Conservation (phyloP, 192 early-diverging fungal genomes). For the Backusella tarrabulga region DNA sequence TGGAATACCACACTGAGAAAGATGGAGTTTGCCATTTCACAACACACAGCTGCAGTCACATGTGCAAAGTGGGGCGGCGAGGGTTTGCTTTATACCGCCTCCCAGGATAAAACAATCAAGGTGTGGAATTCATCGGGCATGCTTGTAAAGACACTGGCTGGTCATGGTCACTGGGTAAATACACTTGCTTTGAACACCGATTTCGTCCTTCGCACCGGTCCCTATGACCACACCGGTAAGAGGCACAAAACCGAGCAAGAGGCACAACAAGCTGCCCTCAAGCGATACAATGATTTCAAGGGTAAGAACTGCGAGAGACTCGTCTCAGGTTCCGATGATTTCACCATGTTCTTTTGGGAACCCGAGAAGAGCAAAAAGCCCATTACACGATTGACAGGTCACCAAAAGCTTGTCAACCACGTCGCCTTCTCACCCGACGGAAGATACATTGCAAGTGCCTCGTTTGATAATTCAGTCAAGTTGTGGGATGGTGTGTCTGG, state of each 20-base stretch:
- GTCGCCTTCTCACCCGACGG: conserved; percentile 94
- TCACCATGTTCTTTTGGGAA: conserved; percentile 97
- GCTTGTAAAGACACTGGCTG: conserved; percentile 78
- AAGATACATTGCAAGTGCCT: conserved; percentile 82
- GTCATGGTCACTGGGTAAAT: conserved; percentile 98
- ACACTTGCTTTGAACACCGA: conserved; percentile 91
- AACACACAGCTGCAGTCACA: conserved; percentile 92
- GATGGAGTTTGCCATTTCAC: conserved; percentile 73
- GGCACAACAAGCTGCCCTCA: conserved; percentile 68
- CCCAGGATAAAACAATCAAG: conserved; percentile 94
- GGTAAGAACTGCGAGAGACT: conserved; percentile 74
- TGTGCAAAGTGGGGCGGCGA: conserved; percentile 97
- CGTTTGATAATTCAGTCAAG: conserved; percentile 97
- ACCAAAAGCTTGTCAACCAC: conserved; percentile 96
- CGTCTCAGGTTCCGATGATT: conserved; percentile 95
- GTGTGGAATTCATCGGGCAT: conserved; percentile 90
- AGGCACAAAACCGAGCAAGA: conserved; percentile 59
- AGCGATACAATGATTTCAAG: conserved; percentile 74
- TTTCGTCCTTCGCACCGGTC: conserved; percentile 85
- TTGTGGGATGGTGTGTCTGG: conserved; percentile 92
- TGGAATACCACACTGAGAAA: conserved; percentile 87
- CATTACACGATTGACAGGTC: conserved; percentile 77
- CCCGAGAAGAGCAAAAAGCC: conserved; percentile 79
- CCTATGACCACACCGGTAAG: conserved; percentile 82
- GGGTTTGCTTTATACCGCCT: conserved; percentile 88